Base-by-base conservation (phyloP, 1,284 basidiomycete genomes). In the Apiotrichum domesticum region DNA sequence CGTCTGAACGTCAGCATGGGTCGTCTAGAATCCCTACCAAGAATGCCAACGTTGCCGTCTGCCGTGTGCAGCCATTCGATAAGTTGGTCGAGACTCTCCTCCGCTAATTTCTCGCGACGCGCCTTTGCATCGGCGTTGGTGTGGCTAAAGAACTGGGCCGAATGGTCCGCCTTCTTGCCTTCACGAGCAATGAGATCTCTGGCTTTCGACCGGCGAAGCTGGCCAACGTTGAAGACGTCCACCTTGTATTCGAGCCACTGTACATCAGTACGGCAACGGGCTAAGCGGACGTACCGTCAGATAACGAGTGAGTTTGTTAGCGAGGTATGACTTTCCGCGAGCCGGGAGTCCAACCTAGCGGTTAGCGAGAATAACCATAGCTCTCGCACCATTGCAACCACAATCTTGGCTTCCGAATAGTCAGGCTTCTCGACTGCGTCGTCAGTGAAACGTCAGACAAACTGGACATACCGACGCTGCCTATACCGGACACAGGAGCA, bases 191-290 rank as follows among this genome's bases (percentile, higher is more conserved):
- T 63, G 55, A 48, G 53, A 43, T 48, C 46, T 15, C 82, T 84
- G 4, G 94, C 94, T 62, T 92, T 85, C 1, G 88, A 89, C 34
- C 95, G 85, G 49, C 95, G 84, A 21, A 98, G 80, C 74, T 98
- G 95, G 4, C 96, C 96, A 35, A 98, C 96, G 71, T 98, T 98
- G 81, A 98, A 98, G 1, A 98, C 92, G 80, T 96, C 90, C 58
- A 98, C 96, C 63, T 95, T 85, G 76, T 98, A 99, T 76, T 99
- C 96, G 47, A 98, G 83, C 96, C 96, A 99, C 91, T 96, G 66
- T 3, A 10, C 4, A 52, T 21, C 37, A 56, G 52, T 15, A 40
- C 7, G 29, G 29, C 4, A 40, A 35, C 7, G 35, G 35, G 21
- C n/a, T 32, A 32, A 4, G 14, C 13, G 4, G 4, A 63, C 80